Conservation (phyloP, 441 rosid genomes). For the Jatropha multifida region DNA sequence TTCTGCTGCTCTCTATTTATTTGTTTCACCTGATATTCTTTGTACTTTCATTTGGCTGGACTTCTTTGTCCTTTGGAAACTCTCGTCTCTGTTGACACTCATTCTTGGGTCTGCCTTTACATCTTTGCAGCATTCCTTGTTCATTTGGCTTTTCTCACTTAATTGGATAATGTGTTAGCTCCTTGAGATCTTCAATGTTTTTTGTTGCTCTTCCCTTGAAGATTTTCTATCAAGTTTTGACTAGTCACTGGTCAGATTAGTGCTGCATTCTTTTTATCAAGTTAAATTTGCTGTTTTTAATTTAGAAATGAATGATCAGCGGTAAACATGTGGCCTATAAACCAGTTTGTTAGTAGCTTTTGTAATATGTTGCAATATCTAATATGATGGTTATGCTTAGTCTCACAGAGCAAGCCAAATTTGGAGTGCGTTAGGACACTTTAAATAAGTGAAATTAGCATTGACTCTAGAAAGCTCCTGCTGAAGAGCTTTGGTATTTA, state of each 20-base stretch:
- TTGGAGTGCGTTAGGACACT: not conserved
- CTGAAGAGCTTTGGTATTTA: not conserved
- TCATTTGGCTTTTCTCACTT: conserved; percentile 2
- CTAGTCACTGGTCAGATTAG: not conserved
- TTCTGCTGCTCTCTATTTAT: conserved; percentile 19
- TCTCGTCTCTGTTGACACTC: not conserved
- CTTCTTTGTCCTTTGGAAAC: not conserved
- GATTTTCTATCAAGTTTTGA: not conserved
- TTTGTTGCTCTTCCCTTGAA: not conserved
- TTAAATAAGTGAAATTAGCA: conserved; percentile 2
- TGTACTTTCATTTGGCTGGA: conserved; percentile 6
- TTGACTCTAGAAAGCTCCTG: not conserved
- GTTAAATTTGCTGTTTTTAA: not conserved
- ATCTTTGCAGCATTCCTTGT: not conserved
- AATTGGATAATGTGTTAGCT: not conserved
- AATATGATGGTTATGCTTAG: not conserved
- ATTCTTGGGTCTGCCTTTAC: not conserved
- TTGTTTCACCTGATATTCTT: not conserved
- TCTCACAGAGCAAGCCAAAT: not conserved
- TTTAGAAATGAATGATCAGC: not conserved
- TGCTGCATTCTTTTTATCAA: not conserved
- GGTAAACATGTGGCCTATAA: not conserved
- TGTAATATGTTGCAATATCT: not conserved
- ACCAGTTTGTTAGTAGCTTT: not conserved
- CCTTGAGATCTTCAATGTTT: not conserved